These are phyloP conservation scores for Agaricus sinodeliciosus DNA, from an alignment of 768 basidiomycete genomes.

Conservation along the genomic window DNA sequence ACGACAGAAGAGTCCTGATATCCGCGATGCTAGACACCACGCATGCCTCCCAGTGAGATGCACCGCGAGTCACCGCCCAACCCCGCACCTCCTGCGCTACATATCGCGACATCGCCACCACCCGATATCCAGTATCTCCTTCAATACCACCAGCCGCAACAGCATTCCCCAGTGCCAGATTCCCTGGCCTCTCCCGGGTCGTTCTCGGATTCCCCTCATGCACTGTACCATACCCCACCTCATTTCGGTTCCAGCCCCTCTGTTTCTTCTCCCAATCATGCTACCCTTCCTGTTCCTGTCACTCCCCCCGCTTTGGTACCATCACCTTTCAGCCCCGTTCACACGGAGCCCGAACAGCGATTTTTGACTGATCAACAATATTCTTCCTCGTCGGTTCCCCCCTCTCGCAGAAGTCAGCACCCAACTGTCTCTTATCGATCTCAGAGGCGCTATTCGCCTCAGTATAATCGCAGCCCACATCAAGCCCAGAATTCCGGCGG, in stretches of 20 bases:
- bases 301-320: constrained; percentile 3
- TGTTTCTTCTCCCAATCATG: constrained; percentile 1
- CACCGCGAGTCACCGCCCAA: background rate
- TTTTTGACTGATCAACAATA: background rate
- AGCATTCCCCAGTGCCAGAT: constrained; percentile 6
- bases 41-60: background rate
- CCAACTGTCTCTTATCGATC: background rate
- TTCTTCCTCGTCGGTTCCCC: background rate
- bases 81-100: background rate
- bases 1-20: background rate
- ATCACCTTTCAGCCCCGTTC: background rate
- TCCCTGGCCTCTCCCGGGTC: background rate
- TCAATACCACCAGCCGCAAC: background rate
- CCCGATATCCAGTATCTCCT: background rate
- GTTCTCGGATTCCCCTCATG: background rate
- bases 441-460: background rate
- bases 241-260: background rate
- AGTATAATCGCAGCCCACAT: background rate
- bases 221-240: background rate
- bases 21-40: background rate
- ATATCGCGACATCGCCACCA: background rate
- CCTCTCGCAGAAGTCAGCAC: constrained; percentile 1
- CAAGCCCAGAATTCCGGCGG: background rate
- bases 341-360: background rate
- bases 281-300: background rate